phyloP scores from a whole-genome alignment of 176 grass and related monocot species.

The Zoysia japonica region DNA sequence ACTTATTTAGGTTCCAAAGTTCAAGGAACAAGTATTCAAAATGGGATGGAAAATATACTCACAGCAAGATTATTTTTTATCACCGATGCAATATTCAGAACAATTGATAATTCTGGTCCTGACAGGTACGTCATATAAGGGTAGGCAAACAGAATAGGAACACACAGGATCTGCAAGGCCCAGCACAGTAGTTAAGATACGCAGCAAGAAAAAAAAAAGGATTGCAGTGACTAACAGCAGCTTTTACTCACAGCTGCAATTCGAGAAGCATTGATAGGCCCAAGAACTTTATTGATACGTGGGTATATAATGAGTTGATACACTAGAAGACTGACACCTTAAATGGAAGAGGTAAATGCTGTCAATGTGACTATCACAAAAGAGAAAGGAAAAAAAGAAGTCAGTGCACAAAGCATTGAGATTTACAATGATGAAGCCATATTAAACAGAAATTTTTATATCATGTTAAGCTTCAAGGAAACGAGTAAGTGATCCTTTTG shows the following conservation, averaged over 20 bases:
- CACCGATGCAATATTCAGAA: constrained; percentile 54
- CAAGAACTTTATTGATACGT: constrained; percentile 54
- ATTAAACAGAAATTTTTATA: background rate
- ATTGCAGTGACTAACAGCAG: constrained; percentile 16
- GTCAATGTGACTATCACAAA: background rate
- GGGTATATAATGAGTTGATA: constrained; percentile 72
- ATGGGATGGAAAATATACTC: constrained; percentile 30
- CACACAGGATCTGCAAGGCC: constrained; percentile 44
- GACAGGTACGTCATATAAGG: constrained; percentile 67
- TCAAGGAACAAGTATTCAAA: background rate
- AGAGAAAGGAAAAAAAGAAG: background rate
- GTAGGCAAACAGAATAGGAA: constrained; percentile 69
- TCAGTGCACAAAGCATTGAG: background rate
- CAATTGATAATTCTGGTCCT: constrained; percentile 44
- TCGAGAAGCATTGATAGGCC: constrained; percentile 54
- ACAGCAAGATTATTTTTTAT: constrained; percentile 56
- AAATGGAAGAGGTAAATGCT: constrained; percentile 26
- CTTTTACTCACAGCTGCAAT: constrained; percentile 60
- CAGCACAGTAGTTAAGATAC: constrained; percentile 3
- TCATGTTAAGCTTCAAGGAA: background rate
- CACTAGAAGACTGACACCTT: constrained; percentile 65
- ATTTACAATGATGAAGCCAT: background rate
- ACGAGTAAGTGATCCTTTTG: background rate
- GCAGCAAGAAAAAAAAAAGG: constrained; percentile 10
- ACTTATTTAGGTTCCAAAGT: background rate